These are phyloP conservation scores for Stemphylium vesicarium DNA, from an alignment of 2,329 filamentous ascomycete genomes.

Conservation along the genomic window DNA sequence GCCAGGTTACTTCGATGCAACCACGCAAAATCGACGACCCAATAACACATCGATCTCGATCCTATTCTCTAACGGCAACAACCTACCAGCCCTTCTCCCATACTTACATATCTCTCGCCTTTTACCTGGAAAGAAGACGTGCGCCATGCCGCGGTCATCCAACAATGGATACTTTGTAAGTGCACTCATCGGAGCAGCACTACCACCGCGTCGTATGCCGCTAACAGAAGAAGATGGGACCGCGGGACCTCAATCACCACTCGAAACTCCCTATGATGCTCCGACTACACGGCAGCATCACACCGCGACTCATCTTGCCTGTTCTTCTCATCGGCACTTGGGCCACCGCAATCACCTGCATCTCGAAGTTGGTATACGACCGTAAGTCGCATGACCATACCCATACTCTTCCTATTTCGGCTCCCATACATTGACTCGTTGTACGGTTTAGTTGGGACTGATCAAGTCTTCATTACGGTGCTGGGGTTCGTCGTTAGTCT, in stretches of 20 bases:
- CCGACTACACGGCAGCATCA: conserved; percentile 74
- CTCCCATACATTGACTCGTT: neutral
- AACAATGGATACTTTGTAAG: too few species aligned
- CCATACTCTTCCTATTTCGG: neutral
- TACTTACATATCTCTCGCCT: too few species aligned
- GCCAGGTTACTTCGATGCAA: too few species aligned
- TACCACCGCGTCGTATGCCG: too few species aligned
- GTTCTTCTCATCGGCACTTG: conserved; percentile 68
- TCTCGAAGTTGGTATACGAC: conserved; percentile 50
- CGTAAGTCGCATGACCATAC: conserved; percentile 19
- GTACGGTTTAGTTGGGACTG: conserved; percentile 58
- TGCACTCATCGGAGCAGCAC: too few species aligned
- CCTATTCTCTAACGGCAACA: too few species aligned
- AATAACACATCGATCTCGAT: too few species aligned
- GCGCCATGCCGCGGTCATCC: too few species aligned
- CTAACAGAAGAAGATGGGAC: conserved; percentile 52
- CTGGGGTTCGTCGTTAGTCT: conserved; percentile 82
- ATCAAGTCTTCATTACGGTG: conserved; percentile 73
- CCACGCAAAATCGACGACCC: too few species aligned
- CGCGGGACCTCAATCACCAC: conserved; percentile 72
- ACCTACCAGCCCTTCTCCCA: too few species aligned
- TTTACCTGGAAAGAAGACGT: too few species aligned
- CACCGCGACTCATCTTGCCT: conserved; percentile 76
- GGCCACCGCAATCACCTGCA: conserved; percentile 68
- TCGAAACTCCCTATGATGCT: conserved; percentile 78